Percentiles rank a stretch among this genome's conserved stretches.
These are phyloP conservation scores for Quercus robur DNA, from an alignment of 306 rosid genomes.

Conservation along the genomic window DNA sequence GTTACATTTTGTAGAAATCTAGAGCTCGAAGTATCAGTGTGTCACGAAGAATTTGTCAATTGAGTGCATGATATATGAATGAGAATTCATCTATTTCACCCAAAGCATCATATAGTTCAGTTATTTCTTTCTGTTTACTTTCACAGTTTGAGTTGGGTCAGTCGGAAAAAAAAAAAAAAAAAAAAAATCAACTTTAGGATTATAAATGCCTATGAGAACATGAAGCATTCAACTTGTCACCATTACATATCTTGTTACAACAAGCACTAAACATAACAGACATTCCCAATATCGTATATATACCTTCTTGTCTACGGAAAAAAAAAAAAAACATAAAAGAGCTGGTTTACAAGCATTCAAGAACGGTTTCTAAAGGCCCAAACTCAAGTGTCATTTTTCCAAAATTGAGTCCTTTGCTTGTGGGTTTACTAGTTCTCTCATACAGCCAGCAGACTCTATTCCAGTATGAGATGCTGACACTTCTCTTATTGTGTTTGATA, in stretches of 20 bases:
- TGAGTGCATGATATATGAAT: not conserved
- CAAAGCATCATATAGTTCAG: not conserved
- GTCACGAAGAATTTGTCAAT: not conserved
- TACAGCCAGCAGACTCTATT: conserved; percentile 26
- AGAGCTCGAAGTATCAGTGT: not conserved
- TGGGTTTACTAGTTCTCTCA: conserved; percentile 29
- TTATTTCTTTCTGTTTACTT: conserved; percentile 20
- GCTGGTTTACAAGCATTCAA: not conserved
- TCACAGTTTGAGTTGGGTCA: conserved; percentile 4
- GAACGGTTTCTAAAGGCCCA: not conserved
- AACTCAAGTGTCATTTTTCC: conserved; percentile 11
- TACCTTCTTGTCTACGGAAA: not conserved
- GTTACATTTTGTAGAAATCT: too few relatives aligned
- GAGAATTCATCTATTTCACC: conserved; percentile 1
- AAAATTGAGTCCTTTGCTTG: conserved; percentile 15
- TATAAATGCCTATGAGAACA: conserved; percentile 3
- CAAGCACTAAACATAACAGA: not conserved
- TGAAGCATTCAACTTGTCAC: conserved; percentile 16
- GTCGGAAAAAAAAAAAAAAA: conserved; percentile 9
- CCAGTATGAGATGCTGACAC: conserved; percentile 35
- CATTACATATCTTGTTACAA: conserved; percentile 16
- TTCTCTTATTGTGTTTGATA: conserved; percentile 28
- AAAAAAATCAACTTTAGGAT: conserved; percentile 9
- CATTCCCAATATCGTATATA: conserved; percentile 11
- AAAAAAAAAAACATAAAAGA: not conserved